phyloP scores from a whole-genome alignment of 257 asterid species.

The Eucommia ulmoides region DNA sequence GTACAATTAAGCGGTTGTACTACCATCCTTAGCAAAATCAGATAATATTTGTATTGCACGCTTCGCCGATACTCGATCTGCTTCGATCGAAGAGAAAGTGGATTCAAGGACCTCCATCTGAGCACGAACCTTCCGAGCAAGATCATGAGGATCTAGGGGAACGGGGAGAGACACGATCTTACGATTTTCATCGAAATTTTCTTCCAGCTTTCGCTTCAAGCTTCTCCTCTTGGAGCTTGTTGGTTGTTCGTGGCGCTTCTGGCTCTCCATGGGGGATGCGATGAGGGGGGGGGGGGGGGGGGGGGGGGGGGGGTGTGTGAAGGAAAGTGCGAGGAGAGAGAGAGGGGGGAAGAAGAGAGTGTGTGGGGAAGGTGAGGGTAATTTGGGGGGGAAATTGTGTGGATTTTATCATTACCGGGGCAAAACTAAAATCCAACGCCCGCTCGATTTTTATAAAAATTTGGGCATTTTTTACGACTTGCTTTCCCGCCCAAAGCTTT shows the following conservation, averaged over 20 bases:
- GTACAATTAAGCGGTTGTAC: conserved; percentile 11
- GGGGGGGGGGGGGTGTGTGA: conserved; percentile 16
- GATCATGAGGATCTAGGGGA: conserved; percentile 54
- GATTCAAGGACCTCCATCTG: conserved; percentile 66
- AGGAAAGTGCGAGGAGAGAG: conserved; percentile 34
- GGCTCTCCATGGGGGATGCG: conserved; percentile 50
- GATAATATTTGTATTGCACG: conserved; percentile 59
- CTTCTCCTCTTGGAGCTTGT: conserved; percentile 42
- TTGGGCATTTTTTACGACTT: too few species aligned
- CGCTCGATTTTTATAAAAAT: too few species aligned
- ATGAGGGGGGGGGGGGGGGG: conserved; percentile 26
- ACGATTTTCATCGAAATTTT: conserved; percentile 43
- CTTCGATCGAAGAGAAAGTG: conserved; percentile 25
- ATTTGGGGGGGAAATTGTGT: too few species aligned
- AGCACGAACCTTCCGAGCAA: conserved; percentile 35
- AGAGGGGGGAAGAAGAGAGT: too few species aligned
- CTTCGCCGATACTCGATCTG: conserved; percentile 49
- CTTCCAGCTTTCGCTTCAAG: conserved; percentile 72
- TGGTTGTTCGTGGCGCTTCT: conserved; percentile 44
- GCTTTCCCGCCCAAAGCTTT: too few species aligned
- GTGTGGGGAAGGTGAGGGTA: too few species aligned
- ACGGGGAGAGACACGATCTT: conserved; percentile 35
- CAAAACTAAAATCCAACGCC: too few species aligned
- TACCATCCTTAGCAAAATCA: conserved; percentile 69
- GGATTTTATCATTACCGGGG: too few species aligned